Base-by-base conservation (phyloP, 2,329 filamentous ascomycete species). In the Penicillium sp. region DNA sequence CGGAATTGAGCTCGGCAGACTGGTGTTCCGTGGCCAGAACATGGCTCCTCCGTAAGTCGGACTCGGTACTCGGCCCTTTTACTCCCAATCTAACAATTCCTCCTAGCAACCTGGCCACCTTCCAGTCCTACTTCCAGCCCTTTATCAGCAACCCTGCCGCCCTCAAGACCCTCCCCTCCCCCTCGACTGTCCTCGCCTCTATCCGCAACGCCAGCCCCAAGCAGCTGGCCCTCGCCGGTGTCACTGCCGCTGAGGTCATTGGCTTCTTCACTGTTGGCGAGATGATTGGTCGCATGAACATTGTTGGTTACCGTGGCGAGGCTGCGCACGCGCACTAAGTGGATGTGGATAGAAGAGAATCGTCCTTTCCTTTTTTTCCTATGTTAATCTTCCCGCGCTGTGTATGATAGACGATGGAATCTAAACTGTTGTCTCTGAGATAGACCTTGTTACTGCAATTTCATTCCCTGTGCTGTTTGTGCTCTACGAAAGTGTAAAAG, bases 181-280 rank as follows among this genome's bases (percentile, higher is more conserved):
- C 87, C 57, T 75, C 79, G 69, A 74, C 75, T 62, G 69, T 85
- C 65, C 71, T 89, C 64, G 77, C 79, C 68, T 80, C 81, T 66
- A 75, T 90, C 71, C 86, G 90, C 74, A 89, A 86, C 79, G 70
- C 94, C 70, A 89, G 86, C 77, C 81, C 79, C 66, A 82, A 86
- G 67, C 88, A 96, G 77, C 75, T 93, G 68, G 83, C 84, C 55
- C 79, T 89, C 53, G 89, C 84, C 60, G 90, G 89, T 68, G 89
- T 99, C 59, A 81, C 97, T 61, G 79, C 83, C 48, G 93, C 93
- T 56, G 93, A 99, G 81, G 84, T 91, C 50, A 79, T 99, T 66
- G 94, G 94, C 61, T 99, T 99, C 86, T 99, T 97, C 85, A 96
- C 93, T 61, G 86, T 97, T 55, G 94, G 94, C 65, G 93, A 97